phyloP scores from a whole-genome alignment of 805 yeast species.

The Priceomyces medius region DNA sequence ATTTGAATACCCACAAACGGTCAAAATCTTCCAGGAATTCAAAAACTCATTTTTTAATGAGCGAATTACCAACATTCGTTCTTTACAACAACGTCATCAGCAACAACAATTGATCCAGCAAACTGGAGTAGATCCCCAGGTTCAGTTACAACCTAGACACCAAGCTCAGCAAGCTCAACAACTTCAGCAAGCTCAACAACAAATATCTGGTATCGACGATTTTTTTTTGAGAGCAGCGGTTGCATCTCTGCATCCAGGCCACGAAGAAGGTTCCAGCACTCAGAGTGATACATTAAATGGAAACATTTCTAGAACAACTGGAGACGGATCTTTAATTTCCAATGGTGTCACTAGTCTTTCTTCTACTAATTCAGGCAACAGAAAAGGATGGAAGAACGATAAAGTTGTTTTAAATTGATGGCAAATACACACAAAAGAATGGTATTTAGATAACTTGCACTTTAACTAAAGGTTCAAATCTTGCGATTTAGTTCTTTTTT shows the following conservation, averaged over 20 bases:
- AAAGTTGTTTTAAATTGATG: slow-evolving; percentile 2
- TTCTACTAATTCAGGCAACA: slow-evolving; percentile 1
- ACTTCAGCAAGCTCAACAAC: slow-evolving; percentile 9
- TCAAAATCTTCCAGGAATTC: slow-evolving; percentile 43
- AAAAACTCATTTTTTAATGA: slow-evolving; percentile 42
- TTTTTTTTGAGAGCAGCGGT: slow-evolving; percentile 20
- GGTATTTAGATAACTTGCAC: no score
- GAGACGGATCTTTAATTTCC: slow-evolving; percentile 6
- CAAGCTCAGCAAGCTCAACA: slow-evolving; percentile 10
- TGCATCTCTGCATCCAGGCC: slow-evolving; percentile 7
- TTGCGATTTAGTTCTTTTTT: no score
- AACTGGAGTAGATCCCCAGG: slow-evolving; percentile 7
- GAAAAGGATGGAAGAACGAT: slow-evolving; percentile 7
- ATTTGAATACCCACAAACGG: slow-evolving; percentile 43
- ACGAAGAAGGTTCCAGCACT: slow-evolving; percentile 5
- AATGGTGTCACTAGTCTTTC: slow-evolving; percentile 7
- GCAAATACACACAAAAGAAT: background rate
- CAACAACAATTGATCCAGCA: slow-evolving; percentile 12
- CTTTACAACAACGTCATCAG: slow-evolving; percentile 18
- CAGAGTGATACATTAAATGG: slow-evolving; percentile 6
- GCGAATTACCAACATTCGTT: slow-evolving; percentile 32
- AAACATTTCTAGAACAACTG: slow-evolving; percentile 4
- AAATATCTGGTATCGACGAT: slow-evolving; percentile 21
- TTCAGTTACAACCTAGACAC: slow-evolving; percentile 8
- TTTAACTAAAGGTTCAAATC: no score